Evolutionary conservation across 2,329 filamentous ascomycete genomes (phyloP).

Genomic region (Colletotrichum echinochloae): DNA sequence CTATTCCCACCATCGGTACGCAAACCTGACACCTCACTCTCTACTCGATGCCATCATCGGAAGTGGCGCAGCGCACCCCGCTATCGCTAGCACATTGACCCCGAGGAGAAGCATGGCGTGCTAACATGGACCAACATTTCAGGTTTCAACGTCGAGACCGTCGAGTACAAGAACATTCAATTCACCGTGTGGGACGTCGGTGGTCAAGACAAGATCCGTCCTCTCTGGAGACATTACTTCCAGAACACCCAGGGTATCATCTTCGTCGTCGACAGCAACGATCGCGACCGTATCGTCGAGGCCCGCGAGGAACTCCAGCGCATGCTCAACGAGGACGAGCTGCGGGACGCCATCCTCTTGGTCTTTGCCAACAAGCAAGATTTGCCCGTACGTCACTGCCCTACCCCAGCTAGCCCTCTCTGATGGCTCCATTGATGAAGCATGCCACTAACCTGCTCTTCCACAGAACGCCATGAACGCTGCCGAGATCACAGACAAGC

Average conservation of each 20-base stretch:
- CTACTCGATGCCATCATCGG: neutral
- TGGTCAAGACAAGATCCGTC: constrained; percentile 99
- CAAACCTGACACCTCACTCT: constrained; percentile 23
- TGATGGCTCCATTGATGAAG: neutral
- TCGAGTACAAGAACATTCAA: constrained; percentile 99
- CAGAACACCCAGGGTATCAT: constrained; percentile 99
- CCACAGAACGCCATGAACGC: constrained; percentile 97
- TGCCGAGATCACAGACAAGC: constrained; percentile 99
- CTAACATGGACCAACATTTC: constrained; percentile 43
- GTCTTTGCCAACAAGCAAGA: constrained; percentile 99
- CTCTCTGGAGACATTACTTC: constrained; percentile 99
- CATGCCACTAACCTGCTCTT: constrained; percentile 25
- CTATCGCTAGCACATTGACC: constrained; percentile 10
- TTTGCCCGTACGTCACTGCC: constrained; percentile 80
- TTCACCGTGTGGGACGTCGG: constrained; percentile 99
- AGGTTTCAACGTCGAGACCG: constrained; percentile 99
- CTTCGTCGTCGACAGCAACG: constrained; percentile 99
- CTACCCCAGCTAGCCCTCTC: neutral
- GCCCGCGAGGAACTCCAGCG: constrained; percentile 95
- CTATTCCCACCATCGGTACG: constrained; percentile 97
- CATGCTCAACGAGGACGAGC: constrained; percentile 99
- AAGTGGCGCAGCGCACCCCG: constrained; percentile 14
- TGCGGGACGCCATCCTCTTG: constrained; percentile 94
- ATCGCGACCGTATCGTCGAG: constrained; percentile 97
- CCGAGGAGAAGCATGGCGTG: constrained; percentile 13